These are phyloP conservation scores for Mycosphaerella sp. DNA, from an alignment of 2,329 filamentous ascomycete genomes.

Conservation along the genomic window DNA sequence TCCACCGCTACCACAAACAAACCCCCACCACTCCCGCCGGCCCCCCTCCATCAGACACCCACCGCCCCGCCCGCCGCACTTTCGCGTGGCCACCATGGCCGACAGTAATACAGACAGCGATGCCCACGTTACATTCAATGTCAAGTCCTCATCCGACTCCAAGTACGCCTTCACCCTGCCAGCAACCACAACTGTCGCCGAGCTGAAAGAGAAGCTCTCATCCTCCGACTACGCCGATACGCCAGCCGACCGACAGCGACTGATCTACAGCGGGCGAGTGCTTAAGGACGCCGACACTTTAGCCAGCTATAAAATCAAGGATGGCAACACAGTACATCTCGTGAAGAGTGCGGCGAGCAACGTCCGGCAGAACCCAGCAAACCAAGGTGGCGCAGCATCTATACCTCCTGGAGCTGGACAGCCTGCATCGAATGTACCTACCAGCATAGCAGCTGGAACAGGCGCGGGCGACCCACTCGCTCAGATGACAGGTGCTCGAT, in stretches of 20 bases:
- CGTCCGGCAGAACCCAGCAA: slow-evolving; percentile 52
- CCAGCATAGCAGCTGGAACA: slow-evolving; percentile 72
- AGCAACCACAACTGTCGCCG: slow-evolving; percentile 67
- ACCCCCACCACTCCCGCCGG: neutral
- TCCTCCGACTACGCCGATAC: slow-evolving; percentile 77
- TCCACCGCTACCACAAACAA: neutral
- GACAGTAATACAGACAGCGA: slow-evolving; percentile 56
- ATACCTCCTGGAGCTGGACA: slow-evolving; percentile 39
- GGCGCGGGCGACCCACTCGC: slow-evolving; percentile 82
- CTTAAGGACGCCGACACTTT: slow-evolving; percentile 91
- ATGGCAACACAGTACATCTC: slow-evolving; percentile 90
- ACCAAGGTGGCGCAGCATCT: slow-evolving; percentile 41
- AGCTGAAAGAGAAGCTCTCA: slow-evolving; percentile 85
- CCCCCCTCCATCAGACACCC: neutral
- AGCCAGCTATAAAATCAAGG: slow-evolving; percentile 85
- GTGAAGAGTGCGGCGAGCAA: slow-evolving; percentile 96
- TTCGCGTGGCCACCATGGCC: slow-evolving; percentile 48
- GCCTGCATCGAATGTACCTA: slow-evolving; percentile 57
- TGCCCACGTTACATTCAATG: slow-evolving; percentile 83
- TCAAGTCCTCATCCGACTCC: slow-evolving; percentile 91
- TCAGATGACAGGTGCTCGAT: slow-evolving; percentile 84
- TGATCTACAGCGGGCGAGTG: slow-evolving; percentile 96
- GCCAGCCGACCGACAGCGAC: slow-evolving; percentile 77
- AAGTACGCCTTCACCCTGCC: slow-evolving; percentile 78
- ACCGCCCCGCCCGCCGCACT: neutral